Evolutionary conservation across 2,329 filamentous ascomycete genomes (phyloP).

Genomic region (Penicillium digitatum): DNA sequence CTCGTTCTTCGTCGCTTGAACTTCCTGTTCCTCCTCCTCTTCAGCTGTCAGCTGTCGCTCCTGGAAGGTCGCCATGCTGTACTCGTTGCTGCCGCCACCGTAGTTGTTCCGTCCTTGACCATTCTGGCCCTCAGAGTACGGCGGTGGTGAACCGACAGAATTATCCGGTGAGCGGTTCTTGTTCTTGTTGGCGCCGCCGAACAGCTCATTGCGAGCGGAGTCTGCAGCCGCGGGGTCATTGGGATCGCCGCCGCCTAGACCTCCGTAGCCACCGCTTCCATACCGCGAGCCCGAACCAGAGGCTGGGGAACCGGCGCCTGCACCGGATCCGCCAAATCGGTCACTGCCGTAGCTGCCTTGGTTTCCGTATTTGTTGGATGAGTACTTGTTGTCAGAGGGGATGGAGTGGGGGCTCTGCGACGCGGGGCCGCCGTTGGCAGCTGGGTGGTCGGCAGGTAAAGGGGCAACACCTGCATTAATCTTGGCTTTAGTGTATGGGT

Average conservation of each 20-base stretch:
- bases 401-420: conserved; percentile 29
- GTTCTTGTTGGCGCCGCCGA: conserved; percentile 53
- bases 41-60: conserved; percentile 78
- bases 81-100: conserved; percentile 35
- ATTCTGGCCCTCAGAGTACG: conserved; percentile 29
- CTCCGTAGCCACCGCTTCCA: conserved; percentile 53
- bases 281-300: conserved; percentile 43
- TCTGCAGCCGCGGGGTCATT: conserved; percentile 51
- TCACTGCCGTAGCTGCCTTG: conserved; percentile 51
- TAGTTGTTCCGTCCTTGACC: conserved; percentile 23
- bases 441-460: conserved; percentile 33
- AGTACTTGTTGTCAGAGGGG: conserved; percentile 34
- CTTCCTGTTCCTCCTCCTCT: conserved; percentile 69
- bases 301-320: conserved; percentile 27
- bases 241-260: conserved; percentile 49
- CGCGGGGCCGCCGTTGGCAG: conserved; percentile 20
- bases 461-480: conserved; percentile 41
- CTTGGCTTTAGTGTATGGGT: conserved; percentile 54
- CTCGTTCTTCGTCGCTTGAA: conserved; percentile 68
- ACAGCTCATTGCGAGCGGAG: conserved; percentile 55
- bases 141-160: conserved; percentile 33
- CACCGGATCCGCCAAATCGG: conserved; percentile 47
- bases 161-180: conserved; percentile 40
- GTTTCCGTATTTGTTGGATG: conserved; percentile 42
- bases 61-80: conserved; percentile 51